Evolutionary conservation across 2,329 filamentous ascomycete genomes (phyloP).

Genomic region (Geosmithia morbida): DNA sequence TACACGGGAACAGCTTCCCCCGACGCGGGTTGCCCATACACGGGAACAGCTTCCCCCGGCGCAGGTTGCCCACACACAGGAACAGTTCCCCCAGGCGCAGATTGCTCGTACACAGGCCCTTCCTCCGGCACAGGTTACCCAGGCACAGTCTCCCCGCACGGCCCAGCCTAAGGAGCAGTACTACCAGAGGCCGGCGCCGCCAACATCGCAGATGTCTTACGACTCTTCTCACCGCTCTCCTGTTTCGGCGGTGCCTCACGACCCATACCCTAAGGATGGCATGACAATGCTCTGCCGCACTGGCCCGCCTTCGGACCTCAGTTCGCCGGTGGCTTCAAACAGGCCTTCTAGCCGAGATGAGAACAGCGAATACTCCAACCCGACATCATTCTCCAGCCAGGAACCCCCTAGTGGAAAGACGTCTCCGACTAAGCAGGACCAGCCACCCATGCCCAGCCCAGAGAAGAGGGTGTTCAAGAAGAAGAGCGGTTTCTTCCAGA

Average conservation of each 20-base stretch:
- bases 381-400: slow-evolving; percentile 76
- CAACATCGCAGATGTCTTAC: slow-evolving; percentile 11
- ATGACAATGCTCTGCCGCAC: slow-evolving; percentile 96
- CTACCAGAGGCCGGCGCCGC: slow-evolving; percentile 7
- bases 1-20: slow-evolving; percentile 4
- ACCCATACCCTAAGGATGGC: slow-evolving; percentile 85
- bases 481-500: slow-evolving; percentile 83
- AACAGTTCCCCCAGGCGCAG: slow-evolving; percentile 4
- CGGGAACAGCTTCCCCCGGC: background rate
- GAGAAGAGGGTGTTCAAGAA: slow-evolving; percentile 56
- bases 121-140: background rate
- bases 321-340: slow-evolving; percentile 37
- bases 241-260: slow-evolving; percentile 64
- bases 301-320: slow-evolving; percentile 43
- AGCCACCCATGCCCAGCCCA: slow-evolving; percentile 18
- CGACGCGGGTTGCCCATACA: background rate
- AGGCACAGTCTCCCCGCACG: slow-evolving; percentile 5
- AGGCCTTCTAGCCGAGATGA: slow-evolving; percentile 77
- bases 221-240: slow-evolving; percentile 42
- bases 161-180: slow-evolving; percentile 11
- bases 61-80: slow-evolving; percentile 3
- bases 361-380: slow-evolving; percentile 80
- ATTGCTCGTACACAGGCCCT: no score
- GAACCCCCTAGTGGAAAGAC: slow-evolving; percentile 61
- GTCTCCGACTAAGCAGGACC: slow-evolving; percentile 56